Evolutionary conservation across 2,329 filamentous ascomycete genomes (phyloP).

Genomic region (Helotiales sp.): DNA sequence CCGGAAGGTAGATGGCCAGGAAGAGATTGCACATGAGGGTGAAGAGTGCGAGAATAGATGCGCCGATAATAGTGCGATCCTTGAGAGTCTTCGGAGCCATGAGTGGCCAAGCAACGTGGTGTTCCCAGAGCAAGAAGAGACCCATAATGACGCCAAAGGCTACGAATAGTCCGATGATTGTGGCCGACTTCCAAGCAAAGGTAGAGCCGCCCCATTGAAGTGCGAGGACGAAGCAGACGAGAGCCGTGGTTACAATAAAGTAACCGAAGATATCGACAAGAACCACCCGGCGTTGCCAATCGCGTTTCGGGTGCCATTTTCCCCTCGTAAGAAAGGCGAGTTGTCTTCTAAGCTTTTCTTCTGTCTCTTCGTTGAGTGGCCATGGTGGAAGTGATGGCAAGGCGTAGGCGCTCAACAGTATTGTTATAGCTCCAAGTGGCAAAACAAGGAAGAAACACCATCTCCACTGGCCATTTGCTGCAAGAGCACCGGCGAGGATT

Average conservation of each 20-base stretch:
- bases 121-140: conserved; percentile 33
- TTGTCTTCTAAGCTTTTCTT: conserved; percentile 32
- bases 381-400: conserved; percentile 41
- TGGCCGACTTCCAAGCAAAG: conserved; percentile 32
- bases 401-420: conserved; percentile 29
- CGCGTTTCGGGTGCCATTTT: too few relatives aligned
- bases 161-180: conserved; percentile 37
- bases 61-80: too few relatives aligned
- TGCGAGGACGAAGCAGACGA: conserved; percentile 33
- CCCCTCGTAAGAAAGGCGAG: too few relatives aligned
- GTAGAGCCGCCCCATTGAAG: conserved; percentile 34
- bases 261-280: conserved; percentile 35
- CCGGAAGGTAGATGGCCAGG: too few relatives aligned
- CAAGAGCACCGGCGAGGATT: conserved; percentile 36
- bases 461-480: conserved; percentile 36
- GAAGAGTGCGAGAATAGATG: too few relatives aligned
- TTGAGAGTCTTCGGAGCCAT: too few relatives aligned
- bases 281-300: too few relatives aligned
- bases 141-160: conserved; percentile 26
- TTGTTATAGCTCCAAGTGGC: conserved; percentile 39
- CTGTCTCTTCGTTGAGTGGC: conserved; percentile 1
- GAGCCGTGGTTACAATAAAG: conserved; percentile 31
- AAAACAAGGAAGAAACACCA: conserved; percentile 37
- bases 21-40: too few relatives aligned
- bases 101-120: conserved; percentile 6